Conservation (phyloP, 805 yeast species). For the Starmerella potacharoeniae region DNA sequence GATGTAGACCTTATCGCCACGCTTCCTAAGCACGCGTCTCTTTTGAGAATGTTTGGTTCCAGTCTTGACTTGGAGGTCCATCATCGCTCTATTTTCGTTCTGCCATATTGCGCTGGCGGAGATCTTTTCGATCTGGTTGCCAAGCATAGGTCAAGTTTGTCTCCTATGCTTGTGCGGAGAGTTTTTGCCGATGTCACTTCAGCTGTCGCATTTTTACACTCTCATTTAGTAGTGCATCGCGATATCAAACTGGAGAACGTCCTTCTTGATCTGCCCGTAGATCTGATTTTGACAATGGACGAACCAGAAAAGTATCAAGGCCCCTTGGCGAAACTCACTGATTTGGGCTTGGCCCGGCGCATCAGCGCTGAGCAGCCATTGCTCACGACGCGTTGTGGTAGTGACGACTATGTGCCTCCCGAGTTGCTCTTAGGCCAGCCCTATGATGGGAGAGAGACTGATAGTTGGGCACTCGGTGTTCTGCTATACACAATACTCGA, state of each 20-base stretch:
- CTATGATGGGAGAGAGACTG: constrained; percentile 84
- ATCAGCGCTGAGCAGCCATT: constrained; percentile 50
- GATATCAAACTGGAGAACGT: constrained; percentile 86
- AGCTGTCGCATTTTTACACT: constrained; percentile 66
- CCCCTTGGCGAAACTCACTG: constrained; percentile 55
- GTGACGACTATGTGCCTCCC: constrained; percentile 93
- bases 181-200: constrained; percentile 58
- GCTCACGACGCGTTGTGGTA: constrained; percentile 83
- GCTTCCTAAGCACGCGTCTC: constrained; percentile 51
- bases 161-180: constrained; percentile 43
- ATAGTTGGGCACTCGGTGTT: constrained; percentile 93
- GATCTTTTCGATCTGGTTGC: constrained; percentile 61
- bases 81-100: constrained; percentile 38
- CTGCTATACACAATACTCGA: constrained; percentile 76
- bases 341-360: constrained; percentile 75
- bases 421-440: constrained; percentile 82
- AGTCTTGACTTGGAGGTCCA: constrained; percentile 29
- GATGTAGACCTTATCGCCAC: constrained; percentile 53
- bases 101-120: constrained; percentile 77
- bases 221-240: constrained; percentile 62
- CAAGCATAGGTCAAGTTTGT: constrained; percentile 33
- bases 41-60: constrained; percentile 42
- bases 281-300: constrained; percentile 26
- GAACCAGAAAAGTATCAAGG: constrained; percentile 4
- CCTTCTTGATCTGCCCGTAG: constrained; percentile 34